phyloP scores from a whole-genome alignment of 2,329 filamentous ascomycete genomes.

The Paraphoma sp. region DNA sequence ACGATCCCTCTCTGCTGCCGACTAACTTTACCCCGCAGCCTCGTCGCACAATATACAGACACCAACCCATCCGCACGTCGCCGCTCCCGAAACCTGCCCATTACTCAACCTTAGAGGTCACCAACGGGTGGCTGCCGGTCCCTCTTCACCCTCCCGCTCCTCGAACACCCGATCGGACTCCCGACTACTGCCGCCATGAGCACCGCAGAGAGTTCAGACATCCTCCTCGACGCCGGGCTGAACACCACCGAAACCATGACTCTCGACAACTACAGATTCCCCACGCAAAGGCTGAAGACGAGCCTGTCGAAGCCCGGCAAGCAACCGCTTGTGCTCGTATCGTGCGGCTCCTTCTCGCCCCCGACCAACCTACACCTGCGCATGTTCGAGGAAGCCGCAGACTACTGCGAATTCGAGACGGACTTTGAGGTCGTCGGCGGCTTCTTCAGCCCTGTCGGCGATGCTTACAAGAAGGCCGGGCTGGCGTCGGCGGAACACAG shows the following conservation, averaged over 20 bases:
- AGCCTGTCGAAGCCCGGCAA: conserved; percentile 62
- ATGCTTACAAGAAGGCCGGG: conserved; percentile 81
- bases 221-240: conserved; percentile 30
- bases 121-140: conserved; percentile 13
- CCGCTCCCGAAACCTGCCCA: not conserved
- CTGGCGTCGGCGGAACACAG: conserved; percentile 75
- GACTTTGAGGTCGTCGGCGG: conserved; percentile 86
- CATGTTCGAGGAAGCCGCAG: conserved; percentile 87
- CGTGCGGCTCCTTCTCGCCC: conserved; percentile 75
- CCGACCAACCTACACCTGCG: conserved; percentile 79
- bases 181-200: conserved; percentile 25
- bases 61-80: conserved; percentile 6
- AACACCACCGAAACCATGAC: conserved; percentile 37
- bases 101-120: conserved; percentile 11
- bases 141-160: conserved; percentile 8
- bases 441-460: conserved; percentile 80
- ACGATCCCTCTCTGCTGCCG: conserved; percentile 19
- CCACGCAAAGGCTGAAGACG: conserved; percentile 64
- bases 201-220: conserved; percentile 26
- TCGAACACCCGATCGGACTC: not conserved
- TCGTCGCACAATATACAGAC: conserved; percentile 6
- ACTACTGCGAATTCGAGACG: conserved; percentile 73
- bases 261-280: conserved; percentile 65
- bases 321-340: conserved; percentile 71
- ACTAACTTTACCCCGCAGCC: conserved; percentile 23